Evolutionary conservation across 208 protist genomes (phyloP).

Genomic region (Acanthamoeba culbertsoni): DNA sequence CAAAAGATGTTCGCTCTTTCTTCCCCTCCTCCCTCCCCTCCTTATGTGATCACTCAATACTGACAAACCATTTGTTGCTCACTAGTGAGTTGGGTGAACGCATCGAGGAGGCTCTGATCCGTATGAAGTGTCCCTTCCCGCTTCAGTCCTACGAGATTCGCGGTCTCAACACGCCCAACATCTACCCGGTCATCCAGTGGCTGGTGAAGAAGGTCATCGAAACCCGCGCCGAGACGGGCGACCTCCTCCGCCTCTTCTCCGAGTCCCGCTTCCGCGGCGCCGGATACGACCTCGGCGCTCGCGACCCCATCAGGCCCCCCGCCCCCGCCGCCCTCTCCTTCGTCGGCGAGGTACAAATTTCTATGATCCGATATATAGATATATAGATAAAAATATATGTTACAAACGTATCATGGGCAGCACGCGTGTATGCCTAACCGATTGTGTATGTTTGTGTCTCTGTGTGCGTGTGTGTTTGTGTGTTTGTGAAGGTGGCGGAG

Average conservation of each 20-base stretch:
- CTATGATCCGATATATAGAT: no score
- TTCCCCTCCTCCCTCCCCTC: neutral
- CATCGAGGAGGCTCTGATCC: slow-evolving; percentile 78
- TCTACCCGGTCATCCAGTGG: slow-evolving; percentile 87
- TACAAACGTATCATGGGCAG: neutral
- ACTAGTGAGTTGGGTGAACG: slow-evolving; percentile 79
- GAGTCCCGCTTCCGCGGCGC: slow-evolving; percentile 76
- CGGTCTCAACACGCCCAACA: slow-evolving; percentile 82
- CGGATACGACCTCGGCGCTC: neutral
- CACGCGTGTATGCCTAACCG: neutral
- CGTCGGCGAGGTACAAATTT: neutral
- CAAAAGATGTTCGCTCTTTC: slow-evolving; percentile 81
- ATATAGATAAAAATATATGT: no score
- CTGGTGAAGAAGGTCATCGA: slow-evolving; percentile 85
- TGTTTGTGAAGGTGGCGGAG: neutral
- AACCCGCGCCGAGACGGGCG: slow-evolving; percentile 81
- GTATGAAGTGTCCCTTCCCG: slow-evolving; percentile 84
- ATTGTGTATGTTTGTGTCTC: neutral
- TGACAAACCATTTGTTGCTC: neutral
- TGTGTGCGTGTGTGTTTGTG: neutral
- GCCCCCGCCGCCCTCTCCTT: neutral
- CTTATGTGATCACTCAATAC: neutral
- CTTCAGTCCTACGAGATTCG: slow-evolving; percentile 84
- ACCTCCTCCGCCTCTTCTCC: slow-evolving; percentile 78
- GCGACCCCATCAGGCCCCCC: neutral